Base-by-base conservation (phyloP, 495 filamentous ascomycete genomes). In the Hypoxylon rickii region DNA sequence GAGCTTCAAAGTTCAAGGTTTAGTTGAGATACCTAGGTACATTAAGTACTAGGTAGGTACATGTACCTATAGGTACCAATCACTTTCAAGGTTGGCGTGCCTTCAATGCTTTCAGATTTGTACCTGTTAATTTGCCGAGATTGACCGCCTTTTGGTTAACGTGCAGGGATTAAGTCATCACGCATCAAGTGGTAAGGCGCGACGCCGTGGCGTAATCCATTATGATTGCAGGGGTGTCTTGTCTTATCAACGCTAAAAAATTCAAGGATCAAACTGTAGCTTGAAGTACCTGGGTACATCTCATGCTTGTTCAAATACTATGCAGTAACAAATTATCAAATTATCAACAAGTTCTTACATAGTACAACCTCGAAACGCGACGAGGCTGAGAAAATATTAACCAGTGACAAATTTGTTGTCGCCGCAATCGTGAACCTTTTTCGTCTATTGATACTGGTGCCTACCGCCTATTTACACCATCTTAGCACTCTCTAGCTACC, bases 301-400 rank as follows among this genome's bases (percentile, higher is more conserved):
- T 29, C 10, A 29, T 29, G n/a, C n/a, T n/a, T n/a, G n/a, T n/a
- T n/a, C n/a, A n/a, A n/a, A n/a, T n/a, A n/a, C n/a, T n/a, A n/a
- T n/a, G n/a, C n/a, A n/a, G n/a, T n/a, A n/a, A n/a, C n/a, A n/a
- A n/a, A n/a, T n/a, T n/a, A n/a, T n/a, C n/a, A n/a, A n/a, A n/a
- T n/a, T n/a, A n/a, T n/a, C n/a, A n/a, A n/a, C n/a, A n/a, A n/a
- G n/a, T n/a, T n/a, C n/a, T 39, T 39, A 48, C 19, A 20, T 39
- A 38, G n/a, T 29, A 4, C 4, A 29, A 29, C 24, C 24, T 20
- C 46, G 15, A 38, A 31, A 13, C 64, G 56, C 58, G 58, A 65
- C 61, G 44, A 65, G 66, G 64, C 64, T 67, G 64, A 67, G 22
- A 15, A 21, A 42, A 24, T 47, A 32, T 7, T 40, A 18, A 29